Percentiles rank a stretch among this genome's conserved stretches.
Evolutionary conservation across 2,329 filamentous ascomycete species (phyloP).

Genomic region (Metarhizium guizhouense): DNA sequence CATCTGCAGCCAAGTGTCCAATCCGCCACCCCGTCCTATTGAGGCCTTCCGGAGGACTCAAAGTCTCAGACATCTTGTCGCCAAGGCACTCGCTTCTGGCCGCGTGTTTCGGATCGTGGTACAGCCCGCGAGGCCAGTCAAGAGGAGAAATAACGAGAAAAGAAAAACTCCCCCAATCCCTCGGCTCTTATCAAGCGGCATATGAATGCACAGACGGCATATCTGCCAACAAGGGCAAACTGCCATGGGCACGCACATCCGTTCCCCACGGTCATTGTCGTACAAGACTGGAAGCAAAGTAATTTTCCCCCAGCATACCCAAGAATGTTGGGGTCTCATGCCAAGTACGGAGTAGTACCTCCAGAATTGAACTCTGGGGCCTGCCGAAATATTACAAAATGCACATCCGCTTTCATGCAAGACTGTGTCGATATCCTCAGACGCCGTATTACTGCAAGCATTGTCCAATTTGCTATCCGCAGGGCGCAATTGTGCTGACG

Average conservation of each 20-base stretch:
- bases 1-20: background rate
- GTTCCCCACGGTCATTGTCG: background rate
- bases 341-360: too few relatives aligned
- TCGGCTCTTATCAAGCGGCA: background rate
- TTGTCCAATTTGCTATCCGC: too few relatives aligned
- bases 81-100: background rate
- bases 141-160: background rate
- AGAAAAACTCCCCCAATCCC: background rate
- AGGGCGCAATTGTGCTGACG: too few relatives aligned
- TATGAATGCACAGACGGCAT: slow-evolving; percentile 1
- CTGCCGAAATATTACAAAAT: too few relatives aligned
- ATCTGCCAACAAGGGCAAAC: background rate
- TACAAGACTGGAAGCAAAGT: background rate
- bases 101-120: background rate
- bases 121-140: background rate
- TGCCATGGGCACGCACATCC: background rate
- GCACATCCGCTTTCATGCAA: too few relatives aligned
- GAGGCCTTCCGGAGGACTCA: background rate
- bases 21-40: background rate
- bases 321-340: background rate
- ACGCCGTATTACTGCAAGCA: too few relatives aligned
- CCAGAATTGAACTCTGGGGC: too few relatives aligned
- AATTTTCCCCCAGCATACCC: background rate
- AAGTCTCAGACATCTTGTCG: background rate
- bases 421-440: too few relatives aligned